Conservation (phyloP, 169 alveolate genomes). For the Eimeria brunetti region DNA sequence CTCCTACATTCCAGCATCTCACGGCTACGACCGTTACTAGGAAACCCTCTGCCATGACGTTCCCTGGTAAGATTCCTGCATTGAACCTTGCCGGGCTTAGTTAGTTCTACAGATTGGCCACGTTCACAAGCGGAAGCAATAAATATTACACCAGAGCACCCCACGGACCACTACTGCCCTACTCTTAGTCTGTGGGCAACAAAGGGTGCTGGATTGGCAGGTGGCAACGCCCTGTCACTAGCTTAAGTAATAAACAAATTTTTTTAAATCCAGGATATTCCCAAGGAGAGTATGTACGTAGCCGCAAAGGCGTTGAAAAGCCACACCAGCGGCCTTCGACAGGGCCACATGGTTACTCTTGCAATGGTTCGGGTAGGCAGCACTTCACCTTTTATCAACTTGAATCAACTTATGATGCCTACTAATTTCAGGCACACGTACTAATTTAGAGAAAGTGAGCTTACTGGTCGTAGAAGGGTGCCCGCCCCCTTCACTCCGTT, state of each 20-base stretch:
- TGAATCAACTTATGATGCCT: neutral
- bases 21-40: neutral
- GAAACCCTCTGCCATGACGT: neutral
- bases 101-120: neutral
- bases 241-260: neutral
- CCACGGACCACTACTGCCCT: neutral
- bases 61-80: neutral
- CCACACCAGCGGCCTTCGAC: conserved; percentile 13
- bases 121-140: neutral
- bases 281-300: neutral
- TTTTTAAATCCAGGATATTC: neutral
- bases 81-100: neutral
- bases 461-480: neutral
- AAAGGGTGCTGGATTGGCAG: too few species aligned
- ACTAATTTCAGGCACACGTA: neutral
- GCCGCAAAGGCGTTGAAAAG: neutral
- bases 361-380: neutral
- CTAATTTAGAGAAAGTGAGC: neutral
- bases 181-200: neutral
- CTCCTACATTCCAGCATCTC: neutral
- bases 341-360: neutral
- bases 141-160: neutral
- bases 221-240: neutral
- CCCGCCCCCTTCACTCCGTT: neutral
- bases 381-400: neutral